phyloP scores from a whole-genome alignment of 1,139 yeast genomes.

The Candida sojae region DNA sequence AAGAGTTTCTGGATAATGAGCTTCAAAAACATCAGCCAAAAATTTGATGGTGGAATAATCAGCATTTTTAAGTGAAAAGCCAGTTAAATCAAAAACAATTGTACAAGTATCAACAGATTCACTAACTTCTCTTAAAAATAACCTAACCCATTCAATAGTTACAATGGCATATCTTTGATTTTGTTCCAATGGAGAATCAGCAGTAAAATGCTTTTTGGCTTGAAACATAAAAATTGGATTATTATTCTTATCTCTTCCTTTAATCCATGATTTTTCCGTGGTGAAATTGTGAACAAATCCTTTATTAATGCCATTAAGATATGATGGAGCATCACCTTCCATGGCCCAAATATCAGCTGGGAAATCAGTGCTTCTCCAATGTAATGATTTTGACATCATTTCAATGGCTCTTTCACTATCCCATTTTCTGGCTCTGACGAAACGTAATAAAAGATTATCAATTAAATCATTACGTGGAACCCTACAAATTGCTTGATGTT shows the following conservation, averaged over 20 bases:
- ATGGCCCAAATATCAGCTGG: slow-evolving; percentile 32
- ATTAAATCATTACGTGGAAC: slow-evolving; percentile 32
- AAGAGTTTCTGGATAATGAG: slow-evolving; percentile 51
- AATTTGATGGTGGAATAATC: slow-evolving; percentile 47
- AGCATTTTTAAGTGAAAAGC: slow-evolving; percentile 48
- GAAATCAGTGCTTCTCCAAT: slow-evolving; percentile 38
- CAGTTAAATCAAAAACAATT: slow-evolving; percentile 47
- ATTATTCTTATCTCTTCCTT: slow-evolving; percentile 39
- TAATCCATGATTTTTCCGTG: slow-evolving; percentile 39
- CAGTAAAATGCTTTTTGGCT: slow-evolving; percentile 39
- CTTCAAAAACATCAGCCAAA: slow-evolving; percentile 47
- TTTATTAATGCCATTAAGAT: slow-evolving; percentile 29
- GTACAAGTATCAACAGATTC: slow-evolving; percentile 40
- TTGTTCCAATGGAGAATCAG: slow-evolving; percentile 40
- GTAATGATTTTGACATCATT: slow-evolving; percentile 39
- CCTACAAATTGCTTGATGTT: slow-evolving; percentile 26
- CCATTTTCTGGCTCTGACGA: slow-evolving; percentile 47
- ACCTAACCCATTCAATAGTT: slow-evolving; percentile 43
- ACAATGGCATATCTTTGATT: slow-evolving; percentile 41
- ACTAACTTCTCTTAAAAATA: slow-evolving; percentile 36
- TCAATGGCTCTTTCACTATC: slow-evolving; percentile 31
- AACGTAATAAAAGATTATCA: slow-evolving; percentile 39
- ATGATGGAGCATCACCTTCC: slow-evolving; percentile 45
- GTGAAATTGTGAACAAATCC: slow-evolving; percentile 42
- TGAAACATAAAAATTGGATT: slow-evolving; percentile 43